phyloP scores from a whole-genome alignment of 345 rosid species.

The Citrus sp. region DNA sequence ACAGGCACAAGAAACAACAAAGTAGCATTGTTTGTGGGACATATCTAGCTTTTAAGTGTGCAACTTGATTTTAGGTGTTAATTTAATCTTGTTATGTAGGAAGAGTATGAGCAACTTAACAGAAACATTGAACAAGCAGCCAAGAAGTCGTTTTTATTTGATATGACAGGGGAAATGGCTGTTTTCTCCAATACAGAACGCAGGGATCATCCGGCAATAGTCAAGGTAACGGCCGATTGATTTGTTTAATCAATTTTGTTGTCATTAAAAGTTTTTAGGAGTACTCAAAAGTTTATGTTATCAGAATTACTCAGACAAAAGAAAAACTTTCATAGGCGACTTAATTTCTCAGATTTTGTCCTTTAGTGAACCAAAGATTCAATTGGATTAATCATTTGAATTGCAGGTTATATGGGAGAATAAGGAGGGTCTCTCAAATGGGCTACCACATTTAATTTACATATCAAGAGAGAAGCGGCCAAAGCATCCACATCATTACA shows the following conservation, averaged over 20 bases:
- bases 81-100: constrained; percentile 22
- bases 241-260: too few species aligned
- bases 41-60: too few species aligned
- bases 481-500: constrained; percentile 51
- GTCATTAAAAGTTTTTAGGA: too few species aligned
- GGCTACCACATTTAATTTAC: constrained; percentile 56
- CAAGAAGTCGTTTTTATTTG: constrained; percentile 9
- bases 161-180: constrained; percentile 32
- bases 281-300: too few species aligned
- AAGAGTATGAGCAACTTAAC: constrained; percentile 44
- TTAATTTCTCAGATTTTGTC: too few species aligned
- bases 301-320: not conserved
- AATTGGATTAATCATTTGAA: not conserved
- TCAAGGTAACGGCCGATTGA: constrained; percentile 37
- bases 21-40: not conserved
- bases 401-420: constrained; percentile 57
- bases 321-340: too few species aligned
- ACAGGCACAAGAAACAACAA: not conserved
- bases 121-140: constrained; percentile 39
- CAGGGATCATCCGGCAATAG: constrained; percentile 48
- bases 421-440: constrained; percentile 22
- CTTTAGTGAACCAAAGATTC: not conserved
- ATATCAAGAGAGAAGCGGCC: constrained; percentile 65
- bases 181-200: constrained; percentile 35
- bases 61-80: not conserved